phyloP scores from a whole-genome alignment of 306 rosid genomes.

The Sicyos baderoa region DNA sequence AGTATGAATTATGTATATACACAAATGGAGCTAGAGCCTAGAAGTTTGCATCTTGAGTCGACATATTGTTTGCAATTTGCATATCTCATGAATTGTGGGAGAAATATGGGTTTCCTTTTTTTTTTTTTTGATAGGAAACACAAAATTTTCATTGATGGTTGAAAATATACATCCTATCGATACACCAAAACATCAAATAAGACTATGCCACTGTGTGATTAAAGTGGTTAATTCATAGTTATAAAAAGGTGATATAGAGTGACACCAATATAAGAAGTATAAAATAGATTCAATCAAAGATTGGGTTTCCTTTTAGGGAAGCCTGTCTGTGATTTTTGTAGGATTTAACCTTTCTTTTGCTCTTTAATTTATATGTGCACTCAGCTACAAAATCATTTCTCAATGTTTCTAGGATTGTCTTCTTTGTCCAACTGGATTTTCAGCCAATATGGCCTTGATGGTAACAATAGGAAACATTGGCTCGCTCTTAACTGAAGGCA shows the following conservation, averaged over 20 bases:
- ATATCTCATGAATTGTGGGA: not conserved
- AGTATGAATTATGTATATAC: not conserved
- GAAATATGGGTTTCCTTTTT: not conserved
- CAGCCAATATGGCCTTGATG: conserved; percentile 97
- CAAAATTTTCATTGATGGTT: no score
- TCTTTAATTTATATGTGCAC: not conserved
- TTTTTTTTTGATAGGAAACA: no score
- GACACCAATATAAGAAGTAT: no score
- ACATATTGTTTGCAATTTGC: not conserved
- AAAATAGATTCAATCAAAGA: no score
- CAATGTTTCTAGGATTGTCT: conserved; percentile 88
- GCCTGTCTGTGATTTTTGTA: not conserved
- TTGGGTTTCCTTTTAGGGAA: not conserved
- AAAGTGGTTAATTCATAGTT: no score
- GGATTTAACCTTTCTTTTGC: not conserved
- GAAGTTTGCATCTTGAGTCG: not conserved
- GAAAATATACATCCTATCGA: no score
- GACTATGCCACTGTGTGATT: no score
- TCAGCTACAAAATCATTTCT: conserved; percentile 1
- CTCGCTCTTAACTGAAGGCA: conserved; percentile 54
- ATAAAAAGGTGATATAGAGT: no score
- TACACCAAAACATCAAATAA: no score
- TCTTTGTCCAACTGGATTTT: conserved; percentile 97
- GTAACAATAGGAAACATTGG: conserved; percentile 72
- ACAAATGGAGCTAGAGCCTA: not conserved